phyloP scores from a whole-genome alignment of 352 stramenopile genomes.

The Phytophthora pistaciae region DNA sequence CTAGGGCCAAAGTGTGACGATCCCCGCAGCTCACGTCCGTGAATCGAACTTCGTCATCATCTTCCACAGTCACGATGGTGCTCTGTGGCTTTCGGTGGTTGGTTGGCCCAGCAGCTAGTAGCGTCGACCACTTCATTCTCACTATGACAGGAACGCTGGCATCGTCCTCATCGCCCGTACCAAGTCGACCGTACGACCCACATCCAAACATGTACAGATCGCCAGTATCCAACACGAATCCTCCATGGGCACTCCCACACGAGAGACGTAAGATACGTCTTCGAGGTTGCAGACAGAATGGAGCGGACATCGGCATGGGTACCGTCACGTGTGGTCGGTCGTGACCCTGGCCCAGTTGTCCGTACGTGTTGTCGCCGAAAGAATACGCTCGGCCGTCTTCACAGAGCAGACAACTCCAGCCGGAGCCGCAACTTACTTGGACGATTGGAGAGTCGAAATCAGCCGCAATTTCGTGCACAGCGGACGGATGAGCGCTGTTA shows the following conservation, averaged over 20 bases:
- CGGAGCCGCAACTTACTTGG: conserved; percentile 53
- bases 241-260: conserved; percentile 63
- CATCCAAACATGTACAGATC: conserved; percentile 79
- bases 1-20: conserved; percentile 65
- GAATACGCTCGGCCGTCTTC: conserved; percentile 58
- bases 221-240: conserved; percentile 65
- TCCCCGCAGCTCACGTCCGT: conserved; percentile 74
- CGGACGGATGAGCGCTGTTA: conserved; percentile 5
- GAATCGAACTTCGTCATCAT: conserved; percentile 57
- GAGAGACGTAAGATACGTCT: conserved; percentile 54
- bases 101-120: conserved; percentile 26
- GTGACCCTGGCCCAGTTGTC: conserved; percentile 68
- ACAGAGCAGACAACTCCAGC: conserved; percentile 64
- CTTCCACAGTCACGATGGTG: conserved; percentile 8
- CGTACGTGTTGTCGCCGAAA: conserved; percentile 65
- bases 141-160: conserved; percentile 38
- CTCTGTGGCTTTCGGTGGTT: conserved; percentile 18
- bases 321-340: conserved; percentile 15
- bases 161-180: conserved; percentile 41
- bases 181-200: conserved; percentile 65
- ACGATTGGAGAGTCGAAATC: conserved; percentile 54
- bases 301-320: conserved; percentile 23
- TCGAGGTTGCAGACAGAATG: conserved; percentile 34
- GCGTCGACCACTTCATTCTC: conserved; percentile 48
- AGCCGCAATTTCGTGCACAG: conserved; percentile 50